Evolutionary conservation across 208 protist species (phyloP), one percentile per base, ranked within the genome.

Genomic region (Leishmania tarentolae): DNA sequence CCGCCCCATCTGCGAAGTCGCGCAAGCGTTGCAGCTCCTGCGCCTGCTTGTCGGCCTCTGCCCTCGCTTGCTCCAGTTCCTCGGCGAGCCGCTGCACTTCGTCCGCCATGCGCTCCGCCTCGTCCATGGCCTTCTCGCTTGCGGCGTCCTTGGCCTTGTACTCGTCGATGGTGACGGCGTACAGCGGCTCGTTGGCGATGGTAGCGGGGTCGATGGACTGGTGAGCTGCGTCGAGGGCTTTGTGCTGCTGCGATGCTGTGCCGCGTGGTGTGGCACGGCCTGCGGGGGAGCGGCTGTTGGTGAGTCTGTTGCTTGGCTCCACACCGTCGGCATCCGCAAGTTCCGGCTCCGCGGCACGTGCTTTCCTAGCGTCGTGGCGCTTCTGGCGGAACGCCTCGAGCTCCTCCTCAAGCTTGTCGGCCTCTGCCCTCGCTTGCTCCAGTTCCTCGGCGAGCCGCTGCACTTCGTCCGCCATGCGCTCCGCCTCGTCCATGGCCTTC

Each of bases 331-430:
- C 80, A 42, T 24, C 46, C 4, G 65, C 74, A 37, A 83, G 80
- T 21, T 71, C 80, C 3, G 68, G 68, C 35, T 83, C 80, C 9
- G 59, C 47, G 13, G 42, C 31, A 11, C 75, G 75, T 40, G 57
- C 78, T n/a, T 86, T 63, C 56, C 84, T 78, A 15, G 83, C 83
- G 31, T 78, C 78, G 70, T 66, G 65, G 11, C 83, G 83, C 75
- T 73, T 87, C 69, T 86, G 74, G 42, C 86, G 75, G 57, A 87
- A 79, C 56, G 71, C 76, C 7, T 52, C 77, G 3, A 90, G 75
- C 68, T 90, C 87, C 46, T 47, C n/a, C 9, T 56, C 72, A 17
- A 78, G 37, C 66, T 35, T 37, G 42, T 56, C 74, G 9, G 56
- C 52, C 47, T 69, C 56, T 2, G 6, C 56, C 68, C 76, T 52